Percentiles rank a stretch among this genome's conserved stretches.
Conservation (phyloP, 345 rosid genomes). For the Bruguiera gymnorhiza region DNA sequence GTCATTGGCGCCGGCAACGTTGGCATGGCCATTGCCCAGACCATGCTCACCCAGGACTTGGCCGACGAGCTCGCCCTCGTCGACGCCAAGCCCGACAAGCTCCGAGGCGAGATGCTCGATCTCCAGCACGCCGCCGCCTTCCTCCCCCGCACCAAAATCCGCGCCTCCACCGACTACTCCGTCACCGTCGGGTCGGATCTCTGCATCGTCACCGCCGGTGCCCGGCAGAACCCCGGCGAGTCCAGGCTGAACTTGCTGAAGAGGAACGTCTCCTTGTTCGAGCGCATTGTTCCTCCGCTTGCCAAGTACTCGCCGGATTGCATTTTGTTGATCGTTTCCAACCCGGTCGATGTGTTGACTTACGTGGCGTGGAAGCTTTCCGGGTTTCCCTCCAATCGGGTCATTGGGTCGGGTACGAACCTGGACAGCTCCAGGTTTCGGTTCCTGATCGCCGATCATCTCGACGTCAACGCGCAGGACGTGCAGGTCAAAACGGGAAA, state of each 20-base stretch:
- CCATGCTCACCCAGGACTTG: conserved; percentile 83
- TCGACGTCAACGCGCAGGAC: conserved; percentile 90
- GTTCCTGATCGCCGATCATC: conserved; percentile 82
- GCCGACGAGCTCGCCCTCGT: conserved; percentile 75
- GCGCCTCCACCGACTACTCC: conserved; percentile 63
- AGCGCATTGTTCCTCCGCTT: conserved; percentile 68
- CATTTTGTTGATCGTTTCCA: conserved; percentile 78
- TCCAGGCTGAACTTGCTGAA: conserved; percentile 79
- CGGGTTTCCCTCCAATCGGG: conserved; percentile 76
- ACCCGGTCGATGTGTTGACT: conserved; percentile 82
- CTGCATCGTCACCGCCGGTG: conserved; percentile 88
- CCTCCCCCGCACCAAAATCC: conserved; percentile 82
- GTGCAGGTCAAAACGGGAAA: conserved; percentile 55
- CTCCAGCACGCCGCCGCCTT: conserved; percentile 99
- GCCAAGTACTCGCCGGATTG: conserved; percentile 67
- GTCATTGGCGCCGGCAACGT: conserved; percentile 90
- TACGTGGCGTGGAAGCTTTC: conserved; percentile 90
- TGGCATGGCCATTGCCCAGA: conserved; percentile 98
- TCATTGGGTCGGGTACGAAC: conserved; percentile 88
- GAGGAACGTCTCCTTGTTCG: conserved; percentile 68
- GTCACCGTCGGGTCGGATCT: conserved; percentile 79
- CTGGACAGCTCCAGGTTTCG: conserved; percentile 84
- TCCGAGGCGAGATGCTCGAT: conserved; percentile 96
- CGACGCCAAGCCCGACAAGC: conserved; percentile 62
- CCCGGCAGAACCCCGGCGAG: conserved; percentile 77